Evolutionary conservation across 768 basidiomycete genomes (phyloP), one percentile per base, ranked within the genome.

Genomic region (Harrya chromipes): DNA sequence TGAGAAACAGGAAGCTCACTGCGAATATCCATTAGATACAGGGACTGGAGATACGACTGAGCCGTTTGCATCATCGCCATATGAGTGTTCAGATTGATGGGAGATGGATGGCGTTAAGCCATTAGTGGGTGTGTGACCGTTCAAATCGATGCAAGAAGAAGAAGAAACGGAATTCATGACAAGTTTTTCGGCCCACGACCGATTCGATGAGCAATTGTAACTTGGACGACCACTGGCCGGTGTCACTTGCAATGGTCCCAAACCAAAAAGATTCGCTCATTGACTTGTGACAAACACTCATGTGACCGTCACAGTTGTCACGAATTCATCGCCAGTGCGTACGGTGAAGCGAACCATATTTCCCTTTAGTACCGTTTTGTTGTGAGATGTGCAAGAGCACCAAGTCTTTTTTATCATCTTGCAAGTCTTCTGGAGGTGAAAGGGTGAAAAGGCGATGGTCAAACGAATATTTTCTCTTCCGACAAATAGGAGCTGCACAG

Each of bases 21-120:
- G 74, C 52, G 78, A 66, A 63, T 78, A 81, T 23, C 83, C 84
- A 66, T 86, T 86, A 43, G 67, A 60, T 49, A 70, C 72, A 65
- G 75, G 73, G 41, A 65, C 64, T 19, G 76, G 74, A 26, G 63
- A 56, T 49, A 43, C 50, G 35, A 31, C 43, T n/a, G 59, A 54
- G 50, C 40, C 35, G 46, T 56, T 41, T 47, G 53, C 42, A 59
- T 58, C 59, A 50, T 75, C 59, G 31, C 62, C 67, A 50, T 74
- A 71, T 11, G 72, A 62, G 49, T 67, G 64, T 52, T 70, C 69
- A 44, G 72, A 68, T 55, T 53, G 70, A 67, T 45, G 71, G 59
- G 54, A 73, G 68, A 53, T 61, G 54, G 46, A 40, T 54, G 74
- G 66, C 23, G 70, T 66, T 50, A 66, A 65, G 64, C 81, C 80